phyloP scores from a whole-genome alignment of 352 stramenopile genomes.

The Pythium angustatum region DNA sequence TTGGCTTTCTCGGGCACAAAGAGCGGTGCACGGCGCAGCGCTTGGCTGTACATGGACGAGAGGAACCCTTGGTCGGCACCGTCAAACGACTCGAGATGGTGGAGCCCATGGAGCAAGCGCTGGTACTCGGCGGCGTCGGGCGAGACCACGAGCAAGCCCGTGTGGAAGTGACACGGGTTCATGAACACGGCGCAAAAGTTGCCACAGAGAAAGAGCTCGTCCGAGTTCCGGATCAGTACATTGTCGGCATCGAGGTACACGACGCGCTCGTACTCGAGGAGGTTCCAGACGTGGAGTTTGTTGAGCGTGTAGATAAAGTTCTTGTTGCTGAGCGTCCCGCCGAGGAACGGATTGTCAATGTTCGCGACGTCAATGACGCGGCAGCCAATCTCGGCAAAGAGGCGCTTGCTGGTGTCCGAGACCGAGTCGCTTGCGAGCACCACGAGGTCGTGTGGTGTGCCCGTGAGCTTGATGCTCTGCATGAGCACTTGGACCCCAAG shows the following conservation, averaged over 20 bases:
- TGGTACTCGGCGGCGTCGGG: conserved; percentile 71
- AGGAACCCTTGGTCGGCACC: conserved; percentile 87
- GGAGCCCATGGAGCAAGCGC: conserved; percentile 62
- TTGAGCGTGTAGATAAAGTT: conserved; percentile 91
- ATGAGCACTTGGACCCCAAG: conserved; percentile 83
- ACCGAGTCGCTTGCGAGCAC: conserved; percentile 87
- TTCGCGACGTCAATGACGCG: conserved; percentile 84
- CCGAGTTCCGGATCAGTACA: conserved; percentile 85
- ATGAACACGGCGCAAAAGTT: conserved; percentile 90
- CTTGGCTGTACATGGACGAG: conserved; percentile 85
- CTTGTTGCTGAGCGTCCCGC: conserved; percentile 78
- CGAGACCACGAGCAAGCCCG: conserved; percentile 81
- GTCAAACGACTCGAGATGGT: conserved; percentile 70
- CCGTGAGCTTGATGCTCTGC: conserved; percentile 85
- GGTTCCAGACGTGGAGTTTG: conserved; percentile 90
- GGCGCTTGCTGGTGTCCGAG: conserved; percentile 64
- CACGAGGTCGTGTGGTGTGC: conserved; percentile 81
- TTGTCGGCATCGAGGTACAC: conserved; percentile 92
- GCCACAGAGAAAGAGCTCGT: conserved; percentile 87
- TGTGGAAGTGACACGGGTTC: conserved; percentile 92
- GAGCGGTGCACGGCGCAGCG: conserved; percentile 65
- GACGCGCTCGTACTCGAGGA: conserved; percentile 89
- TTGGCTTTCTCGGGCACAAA: conserved; percentile 58
- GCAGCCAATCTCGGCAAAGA: conserved; percentile 83
- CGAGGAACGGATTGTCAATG: conserved; percentile 86